These are phyloP conservation scores for Capronia americana DNA, from an alignment of 2,329 filamentous ascomycete genomes.

Conservation along the genomic window DNA sequence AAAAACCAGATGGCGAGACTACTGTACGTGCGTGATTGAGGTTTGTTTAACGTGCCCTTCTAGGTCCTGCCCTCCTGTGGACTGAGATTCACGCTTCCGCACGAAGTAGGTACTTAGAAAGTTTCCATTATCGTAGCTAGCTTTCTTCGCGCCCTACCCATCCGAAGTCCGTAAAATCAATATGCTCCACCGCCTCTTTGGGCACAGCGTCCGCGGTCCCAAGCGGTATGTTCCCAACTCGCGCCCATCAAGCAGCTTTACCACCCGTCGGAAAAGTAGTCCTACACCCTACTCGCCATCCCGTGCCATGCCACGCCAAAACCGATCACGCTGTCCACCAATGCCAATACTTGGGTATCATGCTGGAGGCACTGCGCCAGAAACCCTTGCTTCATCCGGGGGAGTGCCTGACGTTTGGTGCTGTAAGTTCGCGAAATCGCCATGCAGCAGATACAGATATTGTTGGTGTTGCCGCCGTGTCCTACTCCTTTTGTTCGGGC, in stretches of 20 bases:
- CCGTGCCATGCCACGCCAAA: background rate
- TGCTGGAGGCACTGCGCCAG: background rate
- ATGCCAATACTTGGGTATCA: background rate
- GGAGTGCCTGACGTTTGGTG: background rate
- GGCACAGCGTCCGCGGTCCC: background rate
- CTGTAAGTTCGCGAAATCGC: no score
- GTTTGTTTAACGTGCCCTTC: background rate
- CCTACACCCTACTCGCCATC: background rate
- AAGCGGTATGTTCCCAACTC: background rate
- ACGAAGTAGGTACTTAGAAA: background rate
- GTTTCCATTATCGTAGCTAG: background rate
- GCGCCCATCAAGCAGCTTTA: background rate
- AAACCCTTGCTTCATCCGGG: background rate
- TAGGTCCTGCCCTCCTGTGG: no score
- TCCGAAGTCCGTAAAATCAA: background rate
- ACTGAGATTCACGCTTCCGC: background rate
- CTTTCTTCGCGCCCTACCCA: background rate
- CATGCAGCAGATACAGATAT: background rate
- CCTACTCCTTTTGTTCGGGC: conserved; percentile 25
- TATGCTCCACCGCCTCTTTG: background rate
- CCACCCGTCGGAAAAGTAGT: background rate
- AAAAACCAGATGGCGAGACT: background rate
- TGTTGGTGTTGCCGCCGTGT: background rate
- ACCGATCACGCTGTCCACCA: background rate
- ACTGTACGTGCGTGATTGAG: background rate